Evolutionary conservation across 2,329 filamentous ascomycete species (phyloP).

Genomic region (Myriosclerotinia duriaeana): DNA sequence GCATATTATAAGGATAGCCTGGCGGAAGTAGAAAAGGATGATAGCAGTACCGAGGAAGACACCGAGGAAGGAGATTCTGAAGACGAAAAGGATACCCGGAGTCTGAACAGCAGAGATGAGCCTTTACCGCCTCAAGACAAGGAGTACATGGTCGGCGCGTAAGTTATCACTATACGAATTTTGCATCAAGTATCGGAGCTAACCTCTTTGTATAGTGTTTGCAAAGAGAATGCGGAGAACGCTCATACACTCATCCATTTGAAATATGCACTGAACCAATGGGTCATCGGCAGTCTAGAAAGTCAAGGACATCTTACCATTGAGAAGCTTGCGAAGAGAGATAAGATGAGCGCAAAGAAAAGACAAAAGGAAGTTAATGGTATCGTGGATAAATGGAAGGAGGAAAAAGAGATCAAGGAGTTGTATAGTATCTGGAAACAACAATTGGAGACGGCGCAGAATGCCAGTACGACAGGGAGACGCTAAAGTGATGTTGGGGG

Average conservation of each 20-base stretch:
- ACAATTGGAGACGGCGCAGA: slow-evolving; percentile 52
- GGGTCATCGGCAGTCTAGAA: slow-evolving; percentile 63
- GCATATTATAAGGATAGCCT: slow-evolving; percentile 66
- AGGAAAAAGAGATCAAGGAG: slow-evolving; percentile 55
- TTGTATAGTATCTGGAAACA: slow-evolving; percentile 67
- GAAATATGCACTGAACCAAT: slow-evolving; percentile 71
- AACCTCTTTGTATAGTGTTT: slow-evolving; percentile 43
- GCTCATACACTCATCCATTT: slow-evolving; percentile 74
- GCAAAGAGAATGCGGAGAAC: slow-evolving; percentile 64
- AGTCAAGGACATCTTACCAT: slow-evolving; percentile 57
- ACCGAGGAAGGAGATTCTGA: slow-evolving; percentile 40
- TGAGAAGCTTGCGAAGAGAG: slow-evolving; percentile 59
- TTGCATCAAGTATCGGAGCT: slow-evolving; percentile 32
- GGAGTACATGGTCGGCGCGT: slow-evolving; percentile 54
- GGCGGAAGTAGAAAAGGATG: slow-evolving; percentile 57
- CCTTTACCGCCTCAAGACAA: slow-evolving; percentile 46
- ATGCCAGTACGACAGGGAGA: slow-evolving; percentile 21
- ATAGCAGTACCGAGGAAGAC: slow-evolving; percentile 40
- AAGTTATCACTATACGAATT: slow-evolving; percentile 28
- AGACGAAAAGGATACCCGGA: slow-evolving; percentile 43
- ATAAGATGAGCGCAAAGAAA: slow-evolving; percentile 59
- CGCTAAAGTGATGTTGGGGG: background rate
- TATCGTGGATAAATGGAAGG: slow-evolving; percentile 64
- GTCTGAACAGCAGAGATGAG: slow-evolving; percentile 49
- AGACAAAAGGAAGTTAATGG: slow-evolving; percentile 59